Base-by-base conservation (phyloP, 2,329 filamentous ascomycete genomes). In the Fusarium sp. region DNA sequence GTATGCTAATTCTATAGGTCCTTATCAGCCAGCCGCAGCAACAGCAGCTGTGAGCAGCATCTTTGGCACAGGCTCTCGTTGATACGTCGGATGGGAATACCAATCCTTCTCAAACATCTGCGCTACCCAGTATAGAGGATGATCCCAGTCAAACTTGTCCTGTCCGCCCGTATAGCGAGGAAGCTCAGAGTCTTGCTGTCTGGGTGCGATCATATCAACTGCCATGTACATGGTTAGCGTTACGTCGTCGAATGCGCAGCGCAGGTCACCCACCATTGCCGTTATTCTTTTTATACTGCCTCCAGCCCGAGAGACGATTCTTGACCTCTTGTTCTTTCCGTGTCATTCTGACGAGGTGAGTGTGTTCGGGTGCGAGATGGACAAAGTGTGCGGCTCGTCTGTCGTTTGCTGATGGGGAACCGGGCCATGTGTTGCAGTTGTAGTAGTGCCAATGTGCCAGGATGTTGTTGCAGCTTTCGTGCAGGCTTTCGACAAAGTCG, bases 361-460 rank as follows among this genome's bases (percentile, higher is more conserved):
- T 57, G 50, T 83, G 73, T 3, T 74, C 61, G 0, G 69, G 47
- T 0, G 63, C 59, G 21, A 81, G 65, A 2, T 54, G 47, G n/a
- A 58, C 66, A 53, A 78, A 65, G 3, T 69, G 64, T 9, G 70
- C 65, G 38, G 69, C 66, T 41, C 61, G 59, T 4, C 67, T 63
- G 7, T 67, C 54, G 6, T 36, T 69, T 56, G 0, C 74, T 71
- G n/a, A 75, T 14, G 69, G 61, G 2, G 44, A 44, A 7, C 51
- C 21, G 3, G 72, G 69, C 70, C 69, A 72, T 6, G 47, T 19
- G 21, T 73, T 63, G 29, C 73, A 75, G 52, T 78, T 79, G 68
- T 78, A 84, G 62, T 83, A 84, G 44, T 82, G 79, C 82, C 82
- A 84, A 49, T 82, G 73, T 10, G 72, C 70, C 2, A 84, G 76